These are phyloP conservation scores for Magnaporthiopsis incrustans DNA, from an alignment of 2,329 filamentous ascomycete genomes.

Conservation along the genomic window DNA sequence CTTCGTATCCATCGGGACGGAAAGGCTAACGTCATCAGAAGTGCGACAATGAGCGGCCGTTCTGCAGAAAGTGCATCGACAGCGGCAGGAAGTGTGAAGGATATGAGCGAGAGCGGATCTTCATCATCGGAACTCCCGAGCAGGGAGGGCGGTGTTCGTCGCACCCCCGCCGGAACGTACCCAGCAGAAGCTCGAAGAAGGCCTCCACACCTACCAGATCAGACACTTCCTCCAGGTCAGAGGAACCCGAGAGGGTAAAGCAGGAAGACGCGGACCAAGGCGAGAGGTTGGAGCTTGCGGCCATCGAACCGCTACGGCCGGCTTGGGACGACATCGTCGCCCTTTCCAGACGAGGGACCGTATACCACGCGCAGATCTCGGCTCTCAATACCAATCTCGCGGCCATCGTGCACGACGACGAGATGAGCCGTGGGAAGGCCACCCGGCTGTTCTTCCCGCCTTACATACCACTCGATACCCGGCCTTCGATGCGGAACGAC, in stretches of 20 bases:
- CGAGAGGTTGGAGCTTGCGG: slow-evolving; percentile 23
- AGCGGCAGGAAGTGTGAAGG: slow-evolving; percentile 51
- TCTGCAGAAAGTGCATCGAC: slow-evolving; percentile 52
- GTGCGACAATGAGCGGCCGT: slow-evolving; percentile 55
- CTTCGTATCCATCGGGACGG: not conserved
- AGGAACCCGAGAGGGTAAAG: not conserved
- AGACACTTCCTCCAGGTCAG: not conserved
- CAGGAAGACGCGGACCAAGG: not conserved
- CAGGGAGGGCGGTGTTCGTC: slow-evolving; percentile 48
- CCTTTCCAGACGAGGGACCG: slow-evolving; percentile 28
- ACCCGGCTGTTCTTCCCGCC: slow-evolving; percentile 28
- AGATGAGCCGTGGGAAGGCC: slow-evolving; percentile 20
- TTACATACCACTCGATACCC: slow-evolving; percentile 30
- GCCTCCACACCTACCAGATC: slow-evolving; percentile 4
- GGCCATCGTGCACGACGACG: slow-evolving; percentile 20
- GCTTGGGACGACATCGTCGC: slow-evolving; percentile 42
- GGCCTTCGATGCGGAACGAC: slow-evolving; percentile 23
- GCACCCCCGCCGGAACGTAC: slow-evolving; percentile 41
- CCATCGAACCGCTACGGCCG: slow-evolving; percentile 33
- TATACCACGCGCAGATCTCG: slow-evolving; percentile 33
- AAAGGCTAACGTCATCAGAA: slow-evolving; percentile 17
- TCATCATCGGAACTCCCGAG: slow-evolving; percentile 52
- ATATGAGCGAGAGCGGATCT: slow-evolving; percentile 55
- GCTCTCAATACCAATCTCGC: slow-evolving; percentile 36
- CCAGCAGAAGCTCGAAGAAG: slow-evolving; percentile 12